Evolutionary conservation across 495 filamentous ascomycete species (phyloP), one percentile per base, ranked within the genome.

Genomic region (Immersiella caudata): DNA sequence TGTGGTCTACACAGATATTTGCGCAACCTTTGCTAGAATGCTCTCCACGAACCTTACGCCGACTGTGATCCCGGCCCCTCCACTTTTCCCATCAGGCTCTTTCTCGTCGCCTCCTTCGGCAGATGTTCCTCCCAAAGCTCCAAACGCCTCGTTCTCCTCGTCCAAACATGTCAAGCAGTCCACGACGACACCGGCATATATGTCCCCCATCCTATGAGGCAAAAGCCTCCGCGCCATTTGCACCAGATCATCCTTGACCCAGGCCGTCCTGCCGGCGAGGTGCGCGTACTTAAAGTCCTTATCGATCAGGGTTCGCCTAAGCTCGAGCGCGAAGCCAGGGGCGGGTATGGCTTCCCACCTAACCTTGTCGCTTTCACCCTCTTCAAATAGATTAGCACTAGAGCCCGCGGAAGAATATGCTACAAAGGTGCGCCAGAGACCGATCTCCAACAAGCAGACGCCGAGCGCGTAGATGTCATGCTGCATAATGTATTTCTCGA

Each of bases 381-480:
- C 56, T 9, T 35, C 56, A 3, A 59, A 14, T 33, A 4, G 29
- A 33, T 33, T 8, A 33, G 29, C 29, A 3, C 29, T 33, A 3
- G 29, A 33, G 29, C 4, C 29, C 29, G 29, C 8, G 29, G 29
- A 33, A 33, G 29, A 33, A 33, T 79, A 79, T 33, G 8, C 11
- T 0, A 80, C 70, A 67, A 88, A 81, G 0, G 81, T 77, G 2
- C 79, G 64, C 85, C 85, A 88, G 1, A 89, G 65, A 0, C 85
- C 86, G 35, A 89, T 77, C 69, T 90, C 87, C 1, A 90, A 67
- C 0, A 90, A 75, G 59, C 82, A 83, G 6, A 87, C 84, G 0
- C 87, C 87, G n/a, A 90, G 78, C 67, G 84, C 86, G 70, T 89
- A 88, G 25, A 89, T 86, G 68, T 89, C 86, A 70, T 88, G 84